Percentiles rank a stretch among this genome's conserved stretches.
Conservation (phyloP, 2,329 filamentous ascomycete species). For the Claviceps purpurea region DNA sequence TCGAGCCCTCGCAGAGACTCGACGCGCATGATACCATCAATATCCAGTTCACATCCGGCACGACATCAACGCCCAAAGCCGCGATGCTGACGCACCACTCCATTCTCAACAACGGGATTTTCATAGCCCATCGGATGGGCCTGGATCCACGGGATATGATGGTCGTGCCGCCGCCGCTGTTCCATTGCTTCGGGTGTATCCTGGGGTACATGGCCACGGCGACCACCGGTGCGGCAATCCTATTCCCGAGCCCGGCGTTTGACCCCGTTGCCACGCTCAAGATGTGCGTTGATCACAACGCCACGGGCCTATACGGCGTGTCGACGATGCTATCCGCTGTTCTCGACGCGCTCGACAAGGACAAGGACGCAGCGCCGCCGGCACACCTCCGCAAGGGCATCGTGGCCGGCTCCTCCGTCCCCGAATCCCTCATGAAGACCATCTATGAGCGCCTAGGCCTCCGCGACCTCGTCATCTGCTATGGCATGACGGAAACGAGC, state of each 20-base stretch:
- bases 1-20: constrained; percentile 26
- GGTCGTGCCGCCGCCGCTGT: constrained; percentile 75
- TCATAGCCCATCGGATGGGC: constrained; percentile 77
- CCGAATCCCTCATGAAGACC: constrained; percentile 64
- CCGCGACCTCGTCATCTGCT: constrained; percentile 78
- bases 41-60: constrained; percentile 96
- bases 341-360: constrained; percentile 53
- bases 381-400: constrained; percentile 67
- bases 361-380: constrained; percentile 10
- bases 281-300: constrained; percentile 38
- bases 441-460: constrained; percentile 65
- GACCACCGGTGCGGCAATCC: constrained; percentile 62
- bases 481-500: constrained; percentile 88
- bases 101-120: constrained; percentile 85
- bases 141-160: constrained; percentile 61
- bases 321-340: constrained; percentile 90
- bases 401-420: constrained; percentile 75
- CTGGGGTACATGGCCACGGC: constrained; percentile 94
- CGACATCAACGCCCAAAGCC: constrained; percentile 80
- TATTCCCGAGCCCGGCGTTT: constrained; percentile 81
- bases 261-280: constrained; percentile 59
- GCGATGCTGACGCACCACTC: constrained; percentile 73
- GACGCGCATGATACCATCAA: constrained; percentile 64
- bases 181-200: constrained; percentile 83
- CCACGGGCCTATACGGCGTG: constrained; percentile 69